A percentile compares a stretch with the other conserved stretches of the same genome.
These are phyloP conservation scores for Chloromonas sp. DNA, from an alignment of 163 green algal species.

Conservation along the genomic window DNA sequence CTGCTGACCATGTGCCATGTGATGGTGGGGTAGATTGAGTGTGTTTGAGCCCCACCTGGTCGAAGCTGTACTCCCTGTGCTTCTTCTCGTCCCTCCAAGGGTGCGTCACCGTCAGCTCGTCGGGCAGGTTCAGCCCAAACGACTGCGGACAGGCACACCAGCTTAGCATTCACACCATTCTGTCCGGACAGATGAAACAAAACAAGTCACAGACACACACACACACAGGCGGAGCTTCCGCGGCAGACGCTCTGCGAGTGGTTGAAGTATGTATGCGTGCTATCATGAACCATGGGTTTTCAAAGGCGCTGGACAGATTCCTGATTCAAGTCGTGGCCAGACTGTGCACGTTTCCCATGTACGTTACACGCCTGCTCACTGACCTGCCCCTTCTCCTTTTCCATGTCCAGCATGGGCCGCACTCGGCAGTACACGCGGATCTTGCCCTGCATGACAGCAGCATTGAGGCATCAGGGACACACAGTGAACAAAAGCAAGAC, in stretches of 20 bases:
- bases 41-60: constrained; percentile 50
- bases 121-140: constrained; percentile 55
- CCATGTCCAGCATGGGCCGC: constrained; percentile 81
- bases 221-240: not conserved
- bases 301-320: too few species aligned
- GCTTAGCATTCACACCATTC: too few species aligned
- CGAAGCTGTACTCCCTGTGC: constrained; percentile 84
- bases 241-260: too few species aligned
- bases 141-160: not conserved
- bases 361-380: not conserved
- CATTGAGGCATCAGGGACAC: not conserved
- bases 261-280: too few species aligned
- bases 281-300: too few species aligned
- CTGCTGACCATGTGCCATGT: not conserved
- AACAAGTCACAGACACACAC: not conserved
- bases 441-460: constrained; percentile 58
- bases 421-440: constrained; percentile 72
- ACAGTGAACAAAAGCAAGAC: too few species aligned
- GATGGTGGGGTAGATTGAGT: too few species aligned
- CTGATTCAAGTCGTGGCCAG: not conserved
- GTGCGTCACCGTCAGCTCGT: constrained; percentile 87
- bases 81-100: constrained; percentile 89
- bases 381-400: constrained; percentile 48
- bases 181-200: too few species aligned
- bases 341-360: not conserved